Evolutionary conservation across 2,329 filamentous ascomycete genomes (phyloP), one percentile per base, ranked within the genome.

Genomic region (Cercospora canescens): DNA sequence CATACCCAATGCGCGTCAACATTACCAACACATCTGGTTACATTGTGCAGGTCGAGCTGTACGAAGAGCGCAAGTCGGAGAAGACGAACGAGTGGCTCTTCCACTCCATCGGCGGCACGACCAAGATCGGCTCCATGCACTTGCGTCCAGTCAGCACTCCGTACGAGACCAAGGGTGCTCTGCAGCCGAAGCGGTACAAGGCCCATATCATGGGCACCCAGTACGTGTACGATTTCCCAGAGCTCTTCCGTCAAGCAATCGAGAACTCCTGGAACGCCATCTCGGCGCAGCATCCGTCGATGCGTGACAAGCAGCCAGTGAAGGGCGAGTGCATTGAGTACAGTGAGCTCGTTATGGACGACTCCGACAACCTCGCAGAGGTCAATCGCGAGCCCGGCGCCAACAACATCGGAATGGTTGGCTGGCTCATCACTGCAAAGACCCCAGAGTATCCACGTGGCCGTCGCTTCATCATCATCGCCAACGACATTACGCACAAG

Each of bases 401-500:
- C 77, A 99, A 99, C 84, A 91, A 86, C 50, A 95, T 95, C 76
- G 95, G 95, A 83, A 99, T 99, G 95, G 94, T 99, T 63, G 95
- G 93, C 72, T 99, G 95, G 95, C 87, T 98, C 71, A 90, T 98
- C 79, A 96, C 92, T 68, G 95, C 94, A 16, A 93, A 89, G 78
- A 98, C 95, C 1, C 95, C 95, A 9, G 95, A 99, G 81, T 99
- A 99, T 79, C 94, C 95, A 65, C 87, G 88, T 70, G 95, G 95
- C 66, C 89, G 95, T 72, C 92, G 92, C 77, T 97, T 98, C 82
- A 89, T 99, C 78, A 92, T 99, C 71, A 90, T 99, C 69, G 94
- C 95, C 86, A 99, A 99, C 86, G 95, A 99, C 77, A 99, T 99
- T 79, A 99, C 95, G 18, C 98, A 93, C 87, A 96, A 96, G 86